Base-by-base conservation (phyloP, 495 filamentous ascomycete genomes). In the Jackrogersella multiformis region DNA sequence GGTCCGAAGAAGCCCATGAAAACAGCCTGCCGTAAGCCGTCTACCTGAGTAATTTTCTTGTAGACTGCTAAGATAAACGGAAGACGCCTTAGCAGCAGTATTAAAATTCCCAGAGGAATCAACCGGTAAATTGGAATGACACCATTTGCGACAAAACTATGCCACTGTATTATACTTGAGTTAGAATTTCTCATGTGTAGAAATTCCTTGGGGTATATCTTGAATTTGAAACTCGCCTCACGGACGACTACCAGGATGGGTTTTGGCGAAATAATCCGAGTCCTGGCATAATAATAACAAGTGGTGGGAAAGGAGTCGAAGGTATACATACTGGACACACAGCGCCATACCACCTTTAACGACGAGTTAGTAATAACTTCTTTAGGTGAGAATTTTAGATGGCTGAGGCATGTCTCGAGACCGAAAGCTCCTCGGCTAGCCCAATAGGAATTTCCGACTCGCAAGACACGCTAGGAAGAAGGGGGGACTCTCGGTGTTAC, bases 1-100 rank as follows among this genome's bases (percentile, higher is more conserved):
- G 93, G 94, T 0, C 94, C 94, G 68, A 97, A 97, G 81, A 96
- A 96, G 4, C 93, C 94, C 28, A 93, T 90, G 65, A 96, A 96
- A 1, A 88, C 78, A 2, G 93, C 92, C 63, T 96, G 91, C 8
- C 81, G 80, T 6, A 86, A 68, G 38, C 90, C 84, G 61, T 93
- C 51, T 36, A 73, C 65, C 73, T 96, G 92, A 45, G 86, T 88
- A 49, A 97, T 94, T 53, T 84, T 83, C 74, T 86, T 89, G 76
- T 92, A 89, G 72, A 94, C 78, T 8, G 84, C 84, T 32, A 92
- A 85, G 15, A 97, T 82, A 60, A 91, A 85, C 0, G 94, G 94
- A 21, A 93, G 81, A 5, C 94, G 90, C 49, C 94, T 86, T 15
- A 97, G 76, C 12, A 96, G 76, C 4, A 98, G 80, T 36, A 97